A percentile compares a stretch with the other conserved stretches of the same genome.
Evolutionary conservation across 148 eudicot species (phyloP).

Genomic region (Fallopia convolvulus): DNA sequence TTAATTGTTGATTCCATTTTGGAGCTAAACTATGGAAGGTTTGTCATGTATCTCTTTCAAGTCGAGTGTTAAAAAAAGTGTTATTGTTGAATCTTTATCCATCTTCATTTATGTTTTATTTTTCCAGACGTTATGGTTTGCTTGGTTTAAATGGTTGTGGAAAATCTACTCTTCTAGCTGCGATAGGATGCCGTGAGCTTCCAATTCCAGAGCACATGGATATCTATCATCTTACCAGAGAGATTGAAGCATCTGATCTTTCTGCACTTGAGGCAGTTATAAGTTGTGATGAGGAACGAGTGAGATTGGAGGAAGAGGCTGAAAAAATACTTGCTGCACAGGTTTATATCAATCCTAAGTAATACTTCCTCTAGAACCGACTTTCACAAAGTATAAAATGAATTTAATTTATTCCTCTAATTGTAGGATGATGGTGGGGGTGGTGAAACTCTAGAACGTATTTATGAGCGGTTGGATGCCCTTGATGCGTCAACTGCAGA

Average conservation of each 20-base stretch:
- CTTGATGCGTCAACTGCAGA: constrained; percentile 89
- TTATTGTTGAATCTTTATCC: not conserved
- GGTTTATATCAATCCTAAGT: constrained; percentile 25
- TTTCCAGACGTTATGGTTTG: constrained; percentile 84
- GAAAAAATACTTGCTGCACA: constrained; percentile 69
- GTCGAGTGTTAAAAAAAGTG: not conserved
- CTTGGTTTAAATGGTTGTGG: constrained; percentile 98
- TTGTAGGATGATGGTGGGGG: constrained; percentile 92
- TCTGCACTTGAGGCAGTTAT: constrained; percentile 83
- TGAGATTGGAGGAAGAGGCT: constrained; percentile 76
- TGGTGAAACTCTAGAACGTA: constrained; percentile 73
- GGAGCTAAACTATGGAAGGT: constrained; percentile 98
- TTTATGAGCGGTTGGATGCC: constrained; percentile 92
- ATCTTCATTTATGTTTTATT: not conserved
- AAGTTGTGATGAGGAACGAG: constrained; percentile 78
- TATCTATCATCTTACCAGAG: constrained; percentile 85
- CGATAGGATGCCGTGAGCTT: constrained; percentile 87
- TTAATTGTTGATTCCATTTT: constrained; percentile 79
- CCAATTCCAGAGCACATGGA: constrained; percentile 99
- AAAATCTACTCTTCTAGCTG: constrained; percentile 86
- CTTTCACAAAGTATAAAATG: too few relatives aligned
- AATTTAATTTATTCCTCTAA: not conserved
- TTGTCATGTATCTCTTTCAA: constrained; percentile 2
- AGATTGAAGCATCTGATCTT: constrained; percentile 98
- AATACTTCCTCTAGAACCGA: too few relatives aligned